Conservation (phyloP, 306 rosid genomes). For the Cyclanthera cordifolia region DNA sequence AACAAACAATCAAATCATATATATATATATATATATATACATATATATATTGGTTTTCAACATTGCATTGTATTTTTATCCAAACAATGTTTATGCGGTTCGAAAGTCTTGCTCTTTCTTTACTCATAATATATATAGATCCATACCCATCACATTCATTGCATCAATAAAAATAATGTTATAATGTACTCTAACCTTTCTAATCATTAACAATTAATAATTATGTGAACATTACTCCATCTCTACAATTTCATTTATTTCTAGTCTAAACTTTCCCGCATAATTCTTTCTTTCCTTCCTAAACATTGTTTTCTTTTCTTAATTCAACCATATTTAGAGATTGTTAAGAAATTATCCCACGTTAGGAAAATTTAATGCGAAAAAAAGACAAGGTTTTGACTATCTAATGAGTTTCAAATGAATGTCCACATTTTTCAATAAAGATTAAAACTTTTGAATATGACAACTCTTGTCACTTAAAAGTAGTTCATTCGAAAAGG, state of each 20-base stretch:
- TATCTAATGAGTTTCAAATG: too few species aligned
- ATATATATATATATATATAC: too few species aligned
- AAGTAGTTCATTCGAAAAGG: too few species aligned
- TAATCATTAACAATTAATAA: background rate
- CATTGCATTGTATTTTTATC: slow-evolving; percentile 5
- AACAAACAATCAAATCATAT: background rate
- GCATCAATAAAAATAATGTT: background rate
- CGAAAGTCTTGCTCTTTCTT: background rate
- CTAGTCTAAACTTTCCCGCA: background rate
- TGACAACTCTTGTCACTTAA: too few species aligned
- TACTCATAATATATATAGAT: background rate
- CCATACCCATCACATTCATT: background rate
- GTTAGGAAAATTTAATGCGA: too few species aligned
- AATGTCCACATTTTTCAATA: too few species aligned
- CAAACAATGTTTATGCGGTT: slow-evolving; percentile 4
- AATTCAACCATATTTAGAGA: too few species aligned
- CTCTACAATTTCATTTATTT: background rate
- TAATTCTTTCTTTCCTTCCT: background rate
- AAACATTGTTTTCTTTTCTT: background rate
- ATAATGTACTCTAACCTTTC: background rate
- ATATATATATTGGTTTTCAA: background rate
- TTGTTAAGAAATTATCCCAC: too few species aligned
- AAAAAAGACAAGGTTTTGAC: too few species aligned
- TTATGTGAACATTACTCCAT: background rate
- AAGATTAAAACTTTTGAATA: too few species aligned